Percentiles rank a stretch among this genome's conserved stretches.
These are phyloP conservation scores for Astragalus membranaceus DNA, from an alignment of 306 rosid species.

Conservation along the genomic window DNA sequence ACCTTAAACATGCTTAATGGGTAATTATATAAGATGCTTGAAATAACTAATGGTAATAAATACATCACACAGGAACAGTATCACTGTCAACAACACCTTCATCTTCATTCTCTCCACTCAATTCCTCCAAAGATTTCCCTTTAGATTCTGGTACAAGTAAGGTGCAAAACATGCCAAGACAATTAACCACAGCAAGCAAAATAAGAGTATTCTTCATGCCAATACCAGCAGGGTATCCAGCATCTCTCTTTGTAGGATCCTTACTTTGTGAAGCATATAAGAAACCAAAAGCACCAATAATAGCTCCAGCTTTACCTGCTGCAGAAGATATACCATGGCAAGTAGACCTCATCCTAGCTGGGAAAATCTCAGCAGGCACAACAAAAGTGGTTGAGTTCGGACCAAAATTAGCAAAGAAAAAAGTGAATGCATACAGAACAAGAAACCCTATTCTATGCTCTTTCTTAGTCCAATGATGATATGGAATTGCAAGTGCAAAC, in stretches of 20 bases:
- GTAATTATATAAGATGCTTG: not conserved
- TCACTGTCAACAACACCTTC: not conserved
- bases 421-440: slow-evolving; percentile 18
- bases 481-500: slow-evolving; percentile 27
- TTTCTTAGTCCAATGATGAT: slow-evolving; percentile 22
- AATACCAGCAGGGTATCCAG: slow-evolving; percentile 31
- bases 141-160: slow-evolving; percentile 26
- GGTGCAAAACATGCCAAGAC: slow-evolving; percentile 18
- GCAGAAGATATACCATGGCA: slow-evolving; percentile 29
- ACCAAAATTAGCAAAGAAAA: slow-evolving; percentile 28
- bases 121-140: slow-evolving; percentile 26
- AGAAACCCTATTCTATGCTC: slow-evolving; percentile 19
- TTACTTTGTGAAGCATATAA: slow-evolving; percentile 26
- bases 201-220: slow-evolving; percentile 32
- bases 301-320: slow-evolving; percentile 23
- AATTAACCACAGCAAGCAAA: slow-evolving; percentile 19
- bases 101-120: slow-evolving; percentile 29
- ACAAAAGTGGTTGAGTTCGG: slow-evolving; percentile 32
- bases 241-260: slow-evolving; percentile 2
- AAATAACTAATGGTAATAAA: not conserved
- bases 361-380: slow-evolving; percentile 32
- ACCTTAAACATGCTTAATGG: not conserved
- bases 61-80: slow-evolving; percentile 4
- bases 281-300: slow-evolving; percentile 29
- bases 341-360: slow-evolving; percentile 27